Percentiles rank a stretch among this genome's conserved stretches.
Evolutionary conservation across 331 rosid genomes (phyloP).

Genomic region (Quercus phellos): DNA sequence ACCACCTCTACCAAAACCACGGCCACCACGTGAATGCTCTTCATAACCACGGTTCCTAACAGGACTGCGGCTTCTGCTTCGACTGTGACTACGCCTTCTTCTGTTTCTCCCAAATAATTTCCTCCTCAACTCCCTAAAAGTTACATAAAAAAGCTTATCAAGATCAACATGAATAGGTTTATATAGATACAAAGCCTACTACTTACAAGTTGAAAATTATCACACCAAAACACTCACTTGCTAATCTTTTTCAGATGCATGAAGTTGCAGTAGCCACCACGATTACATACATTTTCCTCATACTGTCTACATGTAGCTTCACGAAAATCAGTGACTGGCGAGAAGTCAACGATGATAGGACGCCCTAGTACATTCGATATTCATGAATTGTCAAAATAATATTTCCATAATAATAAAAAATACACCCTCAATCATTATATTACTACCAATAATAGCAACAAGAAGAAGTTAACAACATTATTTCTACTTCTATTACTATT

Average conservation of each 20-base stretch:
- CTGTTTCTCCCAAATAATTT: slow-evolving; percentile 75
- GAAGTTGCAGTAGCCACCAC: slow-evolving; percentile 95
- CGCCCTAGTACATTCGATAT: slow-evolving; percentile 45
- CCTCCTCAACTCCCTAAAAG: slow-evolving; percentile 82
- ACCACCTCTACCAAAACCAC: slow-evolving; percentile 60
- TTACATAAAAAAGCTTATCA: neutral
- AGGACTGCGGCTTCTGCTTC: slow-evolving; percentile 88
- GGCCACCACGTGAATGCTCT: slow-evolving; percentile 66
- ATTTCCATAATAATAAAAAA: neutral
- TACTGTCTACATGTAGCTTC: slow-evolving; percentile 98
- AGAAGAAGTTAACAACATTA: neutral
- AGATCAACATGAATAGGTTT: neutral
- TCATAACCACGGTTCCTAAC: slow-evolving; percentile 67
- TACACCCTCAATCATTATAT: neutral
- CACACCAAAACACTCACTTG: slow-evolving; percentile 40
- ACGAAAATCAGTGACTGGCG: slow-evolving; percentile 94
- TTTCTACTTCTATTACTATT: neutral
- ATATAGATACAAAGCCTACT: neutral
- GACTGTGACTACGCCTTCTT: slow-evolving; percentile 58
- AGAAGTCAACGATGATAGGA: slow-evolving; percentile 88
- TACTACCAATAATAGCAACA: too few relatives aligned
- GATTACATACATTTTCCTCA: slow-evolving; percentile 89
- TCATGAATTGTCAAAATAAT: slow-evolving; percentile 7
- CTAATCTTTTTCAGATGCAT: slow-evolving; percentile 94
- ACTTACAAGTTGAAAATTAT: neutral